A percentile compares a stretch with the other conserved stretches of the same genome.
Conservation (phyloP, 1,284 basidiomycete genomes). For the Marasmius sp. region DNA sequence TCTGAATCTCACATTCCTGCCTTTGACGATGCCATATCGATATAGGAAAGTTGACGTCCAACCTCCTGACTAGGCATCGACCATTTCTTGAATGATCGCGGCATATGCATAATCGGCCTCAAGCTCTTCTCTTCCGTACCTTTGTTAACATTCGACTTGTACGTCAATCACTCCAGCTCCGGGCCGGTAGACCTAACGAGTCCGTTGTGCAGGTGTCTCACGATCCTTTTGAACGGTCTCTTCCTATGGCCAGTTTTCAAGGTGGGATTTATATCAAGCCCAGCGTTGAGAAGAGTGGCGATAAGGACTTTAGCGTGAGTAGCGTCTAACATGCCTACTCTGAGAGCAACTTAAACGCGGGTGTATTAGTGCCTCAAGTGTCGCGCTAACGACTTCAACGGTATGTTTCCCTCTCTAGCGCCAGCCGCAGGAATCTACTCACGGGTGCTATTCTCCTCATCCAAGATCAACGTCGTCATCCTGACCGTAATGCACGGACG, state of each 20-base stretch:
- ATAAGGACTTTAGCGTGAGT: not conserved
- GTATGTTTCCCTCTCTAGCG: constrained; percentile 15
- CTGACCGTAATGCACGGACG: not conserved
- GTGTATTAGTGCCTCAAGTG: constrained; percentile 38
- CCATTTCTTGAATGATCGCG: constrained; percentile 22
- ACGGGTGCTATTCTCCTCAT: not conserved
- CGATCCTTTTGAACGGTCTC: not conserved
- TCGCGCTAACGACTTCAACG: constrained; percentile 44
- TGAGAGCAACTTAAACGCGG: not conserved
- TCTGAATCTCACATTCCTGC: not conserved
- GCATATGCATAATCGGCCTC: constrained; percentile 32
- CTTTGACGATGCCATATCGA: too few species aligned
- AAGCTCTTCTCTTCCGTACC: constrained; percentile 32
- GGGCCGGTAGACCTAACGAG: not conserved
- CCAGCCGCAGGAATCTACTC: not conserved
- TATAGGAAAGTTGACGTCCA: not conserved
- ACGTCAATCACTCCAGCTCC: constrained; percentile 4
- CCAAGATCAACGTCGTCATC: constrained; percentile 6
- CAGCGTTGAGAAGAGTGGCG: too few species aligned
- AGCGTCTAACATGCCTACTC: not conserved
- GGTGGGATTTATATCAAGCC: too few species aligned
- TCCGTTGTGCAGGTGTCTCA: not conserved
- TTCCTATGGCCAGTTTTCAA: too few species aligned
- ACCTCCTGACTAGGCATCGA: constrained; percentile 23
- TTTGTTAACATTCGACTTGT: constrained; percentile 33